Evolutionary conservation across 164 flowering plant species (phyloP), one percentile per base, ranked within the genome.

Genomic region (Echeveria elegans): DNA sequence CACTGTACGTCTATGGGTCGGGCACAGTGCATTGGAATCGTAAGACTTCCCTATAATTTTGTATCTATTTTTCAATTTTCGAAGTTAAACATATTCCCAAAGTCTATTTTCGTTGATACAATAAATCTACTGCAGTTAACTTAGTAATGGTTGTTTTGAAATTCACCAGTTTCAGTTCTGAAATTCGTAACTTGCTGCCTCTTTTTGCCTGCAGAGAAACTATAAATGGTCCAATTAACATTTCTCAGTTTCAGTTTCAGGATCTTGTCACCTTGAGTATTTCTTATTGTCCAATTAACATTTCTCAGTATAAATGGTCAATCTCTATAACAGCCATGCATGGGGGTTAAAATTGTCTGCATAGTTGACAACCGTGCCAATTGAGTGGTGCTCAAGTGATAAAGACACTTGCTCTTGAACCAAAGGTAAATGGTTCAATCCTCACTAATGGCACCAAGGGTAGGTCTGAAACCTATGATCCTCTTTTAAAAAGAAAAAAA

Each of bases 1-100:
- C 98, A 92, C 70, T 92, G 96, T n/a, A n/a, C n/a, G n/a, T 69
- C 98, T 96, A 26, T 92, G 96, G 98, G 98, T 90, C 52, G 98
- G 96, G 65, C 98, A n/a, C n/a, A 92, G 75, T 92, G 98, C 75
- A 92, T 92, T 76, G 98, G 92, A 77, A 36, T 73, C n/a, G 97
- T 89, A 85, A 83, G 97, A 85, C 63, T 23, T 12, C 62, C 14
- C n/a, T n/a, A n/a, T n/a, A n/a, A n/a, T n/a, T 62, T 40, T 59
- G 34, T 36, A 29, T 14, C 18, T 41, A 29, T 40, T 65, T 10
- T n/a, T n/a, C n/a, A n/a, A n/a, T n/a, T n/a, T n/a, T n/a, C n/a
- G n/a, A n/a, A n/a, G n/a, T n/a, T n/a, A n/a, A n/a, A n/a, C n/a
- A n/a, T n/a, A n/a, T n/a, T n/a, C n/a, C n/a, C n/a, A n/a, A n/a